Base-by-base conservation (phyloP, 768 basidiomycete species). In the Pholiota microspora region DNA sequence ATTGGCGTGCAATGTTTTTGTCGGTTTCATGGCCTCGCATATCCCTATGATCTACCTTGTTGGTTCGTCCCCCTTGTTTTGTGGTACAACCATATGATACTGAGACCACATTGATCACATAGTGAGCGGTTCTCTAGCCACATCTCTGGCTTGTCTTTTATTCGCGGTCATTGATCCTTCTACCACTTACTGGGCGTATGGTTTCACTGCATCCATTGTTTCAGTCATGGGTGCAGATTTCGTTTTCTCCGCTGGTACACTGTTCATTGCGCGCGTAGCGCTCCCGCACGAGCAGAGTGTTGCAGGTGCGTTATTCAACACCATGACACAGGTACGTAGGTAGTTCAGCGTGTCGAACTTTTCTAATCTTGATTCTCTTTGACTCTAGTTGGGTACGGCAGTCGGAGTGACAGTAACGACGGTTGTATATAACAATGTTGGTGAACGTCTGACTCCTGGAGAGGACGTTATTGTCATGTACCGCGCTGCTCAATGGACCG, bases 191-290 rank as follows among this genome's bases (percentile, higher is more conserved):
- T 92, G 90, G 91, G 86, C 85, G 1, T 87, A 77, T 54, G 84
- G 82, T 4, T 92, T 92, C 68, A 87, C 89, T 0, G 79, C 85
- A 0, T 78, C 87, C 0, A 69, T 82, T 35, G 54, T 87, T 42
- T 70, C 80, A 18, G 89, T 91, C 12, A 77, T 89, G 45, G 91
- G 91, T 16, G 88, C 83, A 0, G 91, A 92, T 62, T 89, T 92
- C 57, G 82, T 88, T 2, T 92, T 83, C 62, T 73, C 90, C 0
- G 71, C 83, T 0, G 91, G 90, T 2, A 87, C 86, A 4, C 70
- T 92, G 13, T 92, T 87, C 60, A 80, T 90, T 38, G 86, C 89
- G 2, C 86, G 85, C 62, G 75, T 86, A 8, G 77, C 82, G 1
- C 66, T 77, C 1, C 83, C 82, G 2, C 76, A 86, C 51, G 90